These are phyloP conservation scores for Diutina scorzettiae DNA, from an alignment of 1,139 yeast species.

Conservation along the genomic window DNA sequence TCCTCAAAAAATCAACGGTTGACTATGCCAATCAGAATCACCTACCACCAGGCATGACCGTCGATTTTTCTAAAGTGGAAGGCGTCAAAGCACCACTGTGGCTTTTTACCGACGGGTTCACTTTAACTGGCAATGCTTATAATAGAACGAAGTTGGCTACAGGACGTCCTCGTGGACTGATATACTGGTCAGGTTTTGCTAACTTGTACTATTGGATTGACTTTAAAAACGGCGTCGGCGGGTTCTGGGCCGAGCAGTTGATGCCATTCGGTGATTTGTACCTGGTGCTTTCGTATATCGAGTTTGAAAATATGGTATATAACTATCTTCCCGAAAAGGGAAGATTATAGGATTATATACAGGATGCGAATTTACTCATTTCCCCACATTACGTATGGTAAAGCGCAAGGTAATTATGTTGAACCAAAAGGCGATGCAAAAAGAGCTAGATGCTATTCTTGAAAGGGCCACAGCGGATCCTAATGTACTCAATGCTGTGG, in stretches of 20 bases:
- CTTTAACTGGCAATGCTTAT: conserved; percentile 1
- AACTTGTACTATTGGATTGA: conserved; percentile 38
- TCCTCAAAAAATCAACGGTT: conserved; percentile 19
- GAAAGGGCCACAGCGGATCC: not conserved
- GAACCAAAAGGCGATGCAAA: not conserved
- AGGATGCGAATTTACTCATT: too few species aligned
- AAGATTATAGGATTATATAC: too few species aligned
- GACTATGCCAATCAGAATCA: conserved; percentile 4
- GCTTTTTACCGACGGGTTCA: not conserved
- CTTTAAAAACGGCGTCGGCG: conserved; percentile 15
- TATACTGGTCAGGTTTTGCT: conserved; percentile 37
- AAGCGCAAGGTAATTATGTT: too few species aligned
- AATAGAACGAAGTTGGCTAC: conserved; percentile 17
- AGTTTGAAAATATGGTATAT: conserved; percentile 4
- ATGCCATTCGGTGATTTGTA: conserved; percentile 2
- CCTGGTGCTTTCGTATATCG: not conserved
- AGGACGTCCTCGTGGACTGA: conserved; percentile 29
- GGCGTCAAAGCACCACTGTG: not conserved
- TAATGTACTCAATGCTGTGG: not conserved
- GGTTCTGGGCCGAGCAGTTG: conserved; percentile 4
- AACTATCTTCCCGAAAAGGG: too few species aligned
- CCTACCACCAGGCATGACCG: not conserved
- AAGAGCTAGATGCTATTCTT: not conserved
- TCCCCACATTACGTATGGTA: too few species aligned
- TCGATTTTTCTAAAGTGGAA: conserved; percentile 7